These are phyloP conservation scores for Dioscorea dumetorum DNA, from an alignment of 106 monocot species.

Conservation along the genomic window DNA sequence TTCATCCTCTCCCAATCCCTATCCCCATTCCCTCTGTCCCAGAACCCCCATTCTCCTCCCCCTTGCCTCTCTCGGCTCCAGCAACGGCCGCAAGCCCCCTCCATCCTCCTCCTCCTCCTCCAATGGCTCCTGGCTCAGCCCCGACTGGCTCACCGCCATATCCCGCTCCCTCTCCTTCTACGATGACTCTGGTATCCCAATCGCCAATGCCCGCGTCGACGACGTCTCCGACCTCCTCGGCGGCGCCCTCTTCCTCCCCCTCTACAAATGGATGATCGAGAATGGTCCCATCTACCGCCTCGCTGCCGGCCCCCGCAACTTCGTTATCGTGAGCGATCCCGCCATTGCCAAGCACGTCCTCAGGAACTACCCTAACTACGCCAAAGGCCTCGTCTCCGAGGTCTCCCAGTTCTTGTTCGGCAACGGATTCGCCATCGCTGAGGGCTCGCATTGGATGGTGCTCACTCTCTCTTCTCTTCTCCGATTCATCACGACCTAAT, in stretches of 20 bases:
- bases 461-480: background rate
- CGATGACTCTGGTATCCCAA: constrained; percentile 77
- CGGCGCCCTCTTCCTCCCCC: constrained; percentile 95
- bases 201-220: constrained; percentile 72
- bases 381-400: constrained; percentile 89
- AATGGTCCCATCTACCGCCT: constrained; percentile 88
- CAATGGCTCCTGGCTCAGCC: constrained; percentile 74
- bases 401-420: constrained; percentile 96
- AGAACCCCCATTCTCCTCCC: constrained; percentile 1
- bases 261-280: constrained; percentile 91
- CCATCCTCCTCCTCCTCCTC: background rate
- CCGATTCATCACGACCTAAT: background rate
- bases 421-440: constrained; percentile 82
- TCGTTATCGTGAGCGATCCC: constrained; percentile 89
- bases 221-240: constrained; percentile 94
- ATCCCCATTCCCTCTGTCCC: background rate
- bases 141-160: constrained; percentile 77
- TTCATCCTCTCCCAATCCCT: background rate
- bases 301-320: constrained; percentile 80
- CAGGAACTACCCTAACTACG: constrained; percentile 75
- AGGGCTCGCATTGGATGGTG: constrained; percentile 91
- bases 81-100: background rate
- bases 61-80: background rate
- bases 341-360: constrained; percentile 85
- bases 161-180: constrained; percentile 31